These are phyloP conservation scores for Yamadazyma siamensis DNA, from an alignment of 1,139 yeast species.

Conservation along the genomic window DNA sequence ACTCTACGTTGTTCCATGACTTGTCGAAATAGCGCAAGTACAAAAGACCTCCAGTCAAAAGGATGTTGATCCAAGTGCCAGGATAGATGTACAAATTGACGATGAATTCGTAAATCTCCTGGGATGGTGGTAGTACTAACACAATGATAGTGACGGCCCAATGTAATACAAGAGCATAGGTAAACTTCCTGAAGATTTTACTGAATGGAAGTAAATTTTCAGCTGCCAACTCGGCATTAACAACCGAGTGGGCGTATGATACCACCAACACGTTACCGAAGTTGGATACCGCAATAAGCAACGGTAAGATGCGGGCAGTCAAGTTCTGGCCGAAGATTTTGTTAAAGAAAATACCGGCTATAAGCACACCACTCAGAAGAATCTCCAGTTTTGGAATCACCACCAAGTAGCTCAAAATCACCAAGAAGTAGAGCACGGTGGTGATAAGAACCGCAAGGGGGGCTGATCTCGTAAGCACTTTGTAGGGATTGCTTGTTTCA, in stretches of 20 bases:
- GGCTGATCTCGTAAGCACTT: constrained; percentile 67
- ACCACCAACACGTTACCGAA: constrained; percentile 78
- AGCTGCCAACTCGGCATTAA: constrained; percentile 70
- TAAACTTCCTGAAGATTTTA: constrained; percentile 50
- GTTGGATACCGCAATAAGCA: constrained; percentile 73
- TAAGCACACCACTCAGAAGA: constrained; percentile 59
- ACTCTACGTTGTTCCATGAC: constrained; percentile 8
- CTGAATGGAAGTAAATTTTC: constrained; percentile 74
- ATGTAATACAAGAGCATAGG: constrained; percentile 39
- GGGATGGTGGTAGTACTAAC: constrained; percentile 44
- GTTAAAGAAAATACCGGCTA: constrained; percentile 73
- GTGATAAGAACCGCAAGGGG: constrained; percentile 63
- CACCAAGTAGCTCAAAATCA: constrained; percentile 69
- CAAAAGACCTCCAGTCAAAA: constrained; percentile 39
- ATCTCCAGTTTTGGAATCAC: constrained; percentile 68
- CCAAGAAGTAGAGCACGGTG: constrained; percentile 62
- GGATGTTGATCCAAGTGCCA: constrained; percentile 48
- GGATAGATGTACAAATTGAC: constrained; percentile 50
- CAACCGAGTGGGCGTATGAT: constrained; percentile 73
- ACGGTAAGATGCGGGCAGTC: constrained; percentile 60
- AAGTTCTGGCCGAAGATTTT: constrained; percentile 68
- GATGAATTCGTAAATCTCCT: constrained; percentile 46
- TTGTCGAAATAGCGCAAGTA: constrained; percentile 25
- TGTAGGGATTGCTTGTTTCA: constrained; percentile 54
- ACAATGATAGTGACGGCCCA: constrained; percentile 48